Base-by-base conservation (phyloP, 129 eudicot genomes). In the Erigeron canadensis region DNA sequence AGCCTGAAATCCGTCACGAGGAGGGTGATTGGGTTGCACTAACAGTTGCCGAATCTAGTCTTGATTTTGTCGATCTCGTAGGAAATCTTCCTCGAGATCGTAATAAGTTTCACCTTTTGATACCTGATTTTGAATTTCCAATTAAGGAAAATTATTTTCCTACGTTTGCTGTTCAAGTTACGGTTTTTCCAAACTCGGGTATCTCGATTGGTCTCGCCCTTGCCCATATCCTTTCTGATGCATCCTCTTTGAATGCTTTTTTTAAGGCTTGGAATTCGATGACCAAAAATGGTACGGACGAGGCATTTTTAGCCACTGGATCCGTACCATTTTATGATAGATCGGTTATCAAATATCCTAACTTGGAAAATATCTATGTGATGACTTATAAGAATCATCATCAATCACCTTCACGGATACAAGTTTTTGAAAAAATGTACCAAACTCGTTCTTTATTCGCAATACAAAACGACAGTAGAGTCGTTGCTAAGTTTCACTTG, bases 221-320 rank as follows among this genome's bases (percentile, higher is more conserved):
- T 39, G 74, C 62, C 16, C 90, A 85, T n/a, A 17, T 47, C 0
- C 74, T 75, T 21, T 80, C 79, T 2, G 95, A 88, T 55, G 87
- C 75, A 0, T 80, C 73, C 5, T 41, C 82, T 1, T 59, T 70
- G 45, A 45, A 67, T 5, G 61, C 59, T 17, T 83, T 74, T 44
- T 22, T 79, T 19, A 57, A 3, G 57, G 77, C 85, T 0, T 85
- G 95, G 95, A 77, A 85, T 44, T 64, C 81, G 1, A 71, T 85
- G 1, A 40, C 50, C 0, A 83, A 69, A 62, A 21, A 61, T 21
- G 83, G 82, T 4, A 70, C 69, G 8, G 63, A 69, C 23, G 75
- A 67, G 8, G 22, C 37, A 3, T 69, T 65, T 2, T 18, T 79
- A 42, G 53, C 60, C 5, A 13, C 11, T 39, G 54, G 63, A 45